Percentiles rank a stretch among this genome's conserved stretches.
Evolutionary conservation across 768 basidiomycete species (phyloP).

Genomic region (Leccinum incarnatum): DNA sequence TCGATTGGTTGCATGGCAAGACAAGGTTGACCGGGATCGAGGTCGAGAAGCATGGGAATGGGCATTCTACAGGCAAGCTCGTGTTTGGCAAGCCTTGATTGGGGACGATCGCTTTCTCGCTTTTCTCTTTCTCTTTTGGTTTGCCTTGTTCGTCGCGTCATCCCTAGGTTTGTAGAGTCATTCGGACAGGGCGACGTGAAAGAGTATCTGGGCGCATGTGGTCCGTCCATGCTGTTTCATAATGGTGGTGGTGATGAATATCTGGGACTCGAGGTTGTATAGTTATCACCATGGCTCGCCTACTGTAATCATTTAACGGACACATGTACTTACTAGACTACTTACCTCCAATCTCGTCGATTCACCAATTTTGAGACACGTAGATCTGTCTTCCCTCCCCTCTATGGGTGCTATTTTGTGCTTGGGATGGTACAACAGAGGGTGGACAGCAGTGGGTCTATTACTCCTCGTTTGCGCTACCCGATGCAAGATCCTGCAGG

Average conservation of each 20-base stretch:
- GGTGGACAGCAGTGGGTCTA: too few relatives aligned
- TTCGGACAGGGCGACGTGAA: not conserved
- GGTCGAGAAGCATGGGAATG: constrained; percentile 44
- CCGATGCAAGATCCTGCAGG: too few relatives aligned
- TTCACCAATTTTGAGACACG: not conserved
- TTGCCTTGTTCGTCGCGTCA: not conserved
- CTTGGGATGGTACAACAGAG: too few relatives aligned
- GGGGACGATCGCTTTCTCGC: not conserved
- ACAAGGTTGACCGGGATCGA: constrained; percentile 54
- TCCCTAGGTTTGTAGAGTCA: not conserved
- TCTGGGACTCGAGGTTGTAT: not conserved
- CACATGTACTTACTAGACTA: not conserved
- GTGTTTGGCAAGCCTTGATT: constrained; percentile 44
- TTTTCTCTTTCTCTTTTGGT: not conserved
- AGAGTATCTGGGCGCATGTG: not conserved
- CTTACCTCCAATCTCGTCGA: not conserved
- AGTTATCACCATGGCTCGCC: not conserved
- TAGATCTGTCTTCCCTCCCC: not conserved
- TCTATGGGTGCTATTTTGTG: not conserved
- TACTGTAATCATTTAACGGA: not conserved
- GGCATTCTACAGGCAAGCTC: constrained; percentile 44
- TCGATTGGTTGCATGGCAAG: constrained; percentile 66
- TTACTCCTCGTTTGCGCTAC: too few relatives aligned
- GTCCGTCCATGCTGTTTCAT: not conserved
- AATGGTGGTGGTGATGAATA: not conserved